Percentiles rank a stretch among this genome's conserved stretches.
These are phyloP conservation scores for Pyracantha coccinea DNA, from an alignment of 331 rosid genomes.

Conservation along the genomic window DNA sequence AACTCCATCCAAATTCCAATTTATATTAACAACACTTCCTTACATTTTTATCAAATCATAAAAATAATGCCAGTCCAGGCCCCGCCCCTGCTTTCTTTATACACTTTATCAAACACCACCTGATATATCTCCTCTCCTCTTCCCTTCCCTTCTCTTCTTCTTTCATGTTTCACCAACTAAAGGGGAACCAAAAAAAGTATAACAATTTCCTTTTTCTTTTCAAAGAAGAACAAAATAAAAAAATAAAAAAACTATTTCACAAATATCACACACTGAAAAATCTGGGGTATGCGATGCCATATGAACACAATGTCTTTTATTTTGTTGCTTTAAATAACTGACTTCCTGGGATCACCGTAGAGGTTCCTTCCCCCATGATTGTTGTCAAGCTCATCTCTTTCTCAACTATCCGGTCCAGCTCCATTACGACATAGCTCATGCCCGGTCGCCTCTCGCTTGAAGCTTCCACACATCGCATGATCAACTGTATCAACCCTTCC, in stretches of 20 bases:
- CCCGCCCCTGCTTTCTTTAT: slow-evolving; percentile 34
- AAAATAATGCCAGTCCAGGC: slow-evolving; percentile 34
- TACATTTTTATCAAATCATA: slow-evolving; percentile 16
- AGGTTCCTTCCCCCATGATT: slow-evolving; percentile 82
- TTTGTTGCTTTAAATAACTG: slow-evolving; percentile 54
- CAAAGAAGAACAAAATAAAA: slow-evolving; percentile 12
- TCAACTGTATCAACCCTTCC: slow-evolving; percentile 51
- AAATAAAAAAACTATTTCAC: slow-evolving; percentile 22
- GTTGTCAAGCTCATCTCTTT: slow-evolving; percentile 80
- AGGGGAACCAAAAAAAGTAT: not conserved
- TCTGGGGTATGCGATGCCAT: slow-evolving; percentile 3
- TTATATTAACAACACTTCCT: slow-evolving; percentile 31
- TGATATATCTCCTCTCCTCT: not conserved
- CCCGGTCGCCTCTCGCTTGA: slow-evolving; percentile 73
- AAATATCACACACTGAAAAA: slow-evolving; percentile 25
- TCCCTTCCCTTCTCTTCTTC: not conserved
- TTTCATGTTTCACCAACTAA: slow-evolving; percentile 11
- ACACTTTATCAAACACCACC: slow-evolving; percentile 70
- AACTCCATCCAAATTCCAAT: too few relatives aligned
- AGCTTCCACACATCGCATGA: slow-evolving; percentile 38
- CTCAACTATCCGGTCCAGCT: slow-evolving; percentile 67
- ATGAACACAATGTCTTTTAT: slow-evolving; percentile 22
- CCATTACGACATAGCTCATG: slow-evolving; percentile 66
- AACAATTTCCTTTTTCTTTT: not conserved
- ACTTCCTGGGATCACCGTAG: slow-evolving; percentile 72